Conservation (phyloP, 2,329 filamentous ascomycete species). For the Lasiodiplodia hormozganensis region DNA sequence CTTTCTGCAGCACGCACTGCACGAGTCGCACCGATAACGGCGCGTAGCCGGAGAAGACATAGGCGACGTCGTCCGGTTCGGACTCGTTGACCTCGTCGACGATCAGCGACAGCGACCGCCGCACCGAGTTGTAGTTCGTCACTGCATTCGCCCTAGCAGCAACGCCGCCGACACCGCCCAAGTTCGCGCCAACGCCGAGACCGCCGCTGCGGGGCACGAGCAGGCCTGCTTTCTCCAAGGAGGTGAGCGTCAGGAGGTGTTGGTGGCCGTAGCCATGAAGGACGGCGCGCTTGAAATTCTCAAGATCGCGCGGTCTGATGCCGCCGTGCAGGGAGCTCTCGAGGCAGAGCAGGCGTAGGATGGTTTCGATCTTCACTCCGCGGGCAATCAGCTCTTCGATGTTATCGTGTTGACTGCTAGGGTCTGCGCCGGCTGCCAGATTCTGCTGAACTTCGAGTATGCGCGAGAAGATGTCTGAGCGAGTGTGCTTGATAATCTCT, state of each 20-base stretch:
- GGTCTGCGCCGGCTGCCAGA: slow-evolving; percentile 87
- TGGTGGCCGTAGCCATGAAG: slow-evolving; percentile 95
- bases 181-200: slow-evolving; percentile 54
- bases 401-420: slow-evolving; percentile 84
- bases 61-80: slow-evolving; percentile 93
- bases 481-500: slow-evolving; percentile 92
- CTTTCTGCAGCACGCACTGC: slow-evolving; percentile 91
- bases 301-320: slow-evolving; percentile 85
- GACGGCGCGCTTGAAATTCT: slow-evolving; percentile 85
- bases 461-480: slow-evolving; percentile 86
- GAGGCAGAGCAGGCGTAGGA: slow-evolving; percentile 85
- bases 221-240: slow-evolving; percentile 87
- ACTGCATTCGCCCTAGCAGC: slow-evolving; percentile 32
- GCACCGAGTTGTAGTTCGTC: slow-evolving; percentile 81
- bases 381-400: slow-evolving; percentile 96
- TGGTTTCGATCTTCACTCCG: slow-evolving; percentile 78
- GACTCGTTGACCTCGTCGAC: slow-evolving; percentile 97
- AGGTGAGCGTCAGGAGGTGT: slow-evolving; percentile 86
- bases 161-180: slow-evolving; percentile 60
- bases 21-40: slow-evolving; percentile 90
- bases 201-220: slow-evolving; percentile 66
- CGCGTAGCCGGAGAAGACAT: slow-evolving; percentile 97
- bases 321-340: slow-evolving; percentile 91
- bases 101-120: slow-evolving; percentile 86
- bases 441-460: slow-evolving; percentile 95